Conservation (phyloP, 257 asterid genomes). For the Eustoma russellianum region DNA sequence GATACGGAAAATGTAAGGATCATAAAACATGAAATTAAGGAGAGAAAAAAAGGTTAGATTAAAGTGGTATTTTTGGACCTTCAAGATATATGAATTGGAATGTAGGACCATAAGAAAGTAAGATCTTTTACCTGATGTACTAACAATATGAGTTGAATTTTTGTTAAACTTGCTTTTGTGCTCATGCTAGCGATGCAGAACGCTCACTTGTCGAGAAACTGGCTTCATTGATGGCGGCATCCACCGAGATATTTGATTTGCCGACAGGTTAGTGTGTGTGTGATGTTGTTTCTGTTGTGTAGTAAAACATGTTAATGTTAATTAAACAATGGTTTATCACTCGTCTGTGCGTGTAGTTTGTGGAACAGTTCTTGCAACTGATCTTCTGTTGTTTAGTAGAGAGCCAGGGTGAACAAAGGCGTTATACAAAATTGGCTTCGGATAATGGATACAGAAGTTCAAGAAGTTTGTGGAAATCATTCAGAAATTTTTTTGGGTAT, state of each 20-base stretch:
- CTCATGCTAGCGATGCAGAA: constrained; percentile 56
- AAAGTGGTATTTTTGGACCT: no score
- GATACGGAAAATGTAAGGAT: no score
- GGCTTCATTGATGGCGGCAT: constrained; percentile 55
- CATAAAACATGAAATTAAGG: no score
- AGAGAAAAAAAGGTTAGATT: no score
- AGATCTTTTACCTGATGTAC: background rate
- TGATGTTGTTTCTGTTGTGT: background rate
- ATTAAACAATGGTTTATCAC: background rate
- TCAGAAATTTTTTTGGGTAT: constrained; percentile 61
- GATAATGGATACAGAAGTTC: constrained; percentile 21
- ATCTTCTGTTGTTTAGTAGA: constrained; percentile 13
- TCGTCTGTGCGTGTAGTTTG: background rate
- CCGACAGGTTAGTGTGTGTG: constrained; percentile 22
- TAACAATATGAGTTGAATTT: background rate
- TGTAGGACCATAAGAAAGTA: background rate
- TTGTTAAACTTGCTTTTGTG: constrained; percentile 5
- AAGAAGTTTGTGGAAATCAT: constrained; percentile 51
- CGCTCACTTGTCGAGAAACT: constrained; percentile 63
- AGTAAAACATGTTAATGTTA: background rate
- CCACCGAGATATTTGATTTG: constrained; percentile 19
- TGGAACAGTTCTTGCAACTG: no score
- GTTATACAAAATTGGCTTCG: constrained; percentile 24
- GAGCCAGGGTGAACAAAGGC: constrained; percentile 14
- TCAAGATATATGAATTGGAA: no score